Base-by-base conservation (phyloP, 2,329 filamentous ascomycete genomes). In the Rhinocladiella similis region DNA sequence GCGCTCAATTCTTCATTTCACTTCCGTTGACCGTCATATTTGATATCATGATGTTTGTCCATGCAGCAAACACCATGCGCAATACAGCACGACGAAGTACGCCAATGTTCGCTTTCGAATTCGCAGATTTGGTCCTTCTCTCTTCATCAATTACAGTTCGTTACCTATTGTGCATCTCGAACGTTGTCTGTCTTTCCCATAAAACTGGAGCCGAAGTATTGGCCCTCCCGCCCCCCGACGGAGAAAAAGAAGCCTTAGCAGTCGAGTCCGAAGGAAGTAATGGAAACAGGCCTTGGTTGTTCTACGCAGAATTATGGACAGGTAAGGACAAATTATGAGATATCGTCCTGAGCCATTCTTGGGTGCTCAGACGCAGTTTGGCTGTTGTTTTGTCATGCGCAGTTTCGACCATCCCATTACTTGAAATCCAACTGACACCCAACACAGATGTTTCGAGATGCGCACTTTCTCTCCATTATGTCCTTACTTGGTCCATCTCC, bases 71-170 rank as follows among this genome's bases (percentile, higher is more conserved):
- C 25, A 33, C 39, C 50, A 52, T 53, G 39, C 50, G 22, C 20
- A 47, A 18, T 33, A 45, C 42, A 27, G 50, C 22, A 53, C 50
- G 50, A 53, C 50, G 42, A 53, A 53, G 19, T 45, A 53, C 35
- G 50, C 50, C 50, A 35, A 53, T 53, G 50, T 53, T 53, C 43
- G 50, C 50, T 47, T 53, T 53, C 43, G 50, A 47, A 45, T 53
- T 53, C 42, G 50, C 39, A 53, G 43, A 53, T 53, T 53, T 53
- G 39, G 43, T 45, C 39, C 50, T 53, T 45, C 35, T 45, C 20
- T 53, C 50, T 45, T 47, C 50, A 47, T 53, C 43, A 47, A 47
- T 45, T 27, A 45, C 50, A 47, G 50, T 33, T 53, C 50, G 50
- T 45, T 53, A 53, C 46, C 46, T 48, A 48, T 48, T 48, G 46